phyloP scores from a whole-genome alignment of 768 basidiomycete genomes.

The Russula virescens region DNA sequence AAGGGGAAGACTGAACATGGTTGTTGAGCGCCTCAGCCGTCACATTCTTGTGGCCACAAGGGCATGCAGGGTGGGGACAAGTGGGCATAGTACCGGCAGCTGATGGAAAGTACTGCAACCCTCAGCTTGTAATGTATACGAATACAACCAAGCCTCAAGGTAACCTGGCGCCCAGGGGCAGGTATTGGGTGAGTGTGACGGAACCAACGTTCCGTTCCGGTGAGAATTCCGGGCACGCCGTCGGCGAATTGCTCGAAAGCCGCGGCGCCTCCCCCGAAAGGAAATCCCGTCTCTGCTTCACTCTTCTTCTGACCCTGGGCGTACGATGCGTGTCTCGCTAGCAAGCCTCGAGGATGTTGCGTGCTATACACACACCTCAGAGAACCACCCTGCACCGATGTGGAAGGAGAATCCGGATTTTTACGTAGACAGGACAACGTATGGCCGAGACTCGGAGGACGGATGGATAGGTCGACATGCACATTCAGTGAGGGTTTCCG shows the following conservation, averaged over 20 bases:
- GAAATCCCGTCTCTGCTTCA: neutral
- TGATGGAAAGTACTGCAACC: neutral
- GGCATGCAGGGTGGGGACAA: constrained; percentile 22
- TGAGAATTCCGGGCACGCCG: constrained; percentile 13
- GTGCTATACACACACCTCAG: neutral
- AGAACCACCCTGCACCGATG: neutral
- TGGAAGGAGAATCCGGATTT: no score
- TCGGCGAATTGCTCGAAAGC: neutral
- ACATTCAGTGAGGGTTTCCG: no score
- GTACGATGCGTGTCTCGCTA: neutral
- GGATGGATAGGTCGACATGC: no score
- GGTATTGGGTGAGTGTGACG: constrained; percentile 1
- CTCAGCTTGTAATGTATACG: neutral
- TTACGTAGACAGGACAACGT: no score
- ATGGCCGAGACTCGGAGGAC: no score
- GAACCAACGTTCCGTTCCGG: constrained; percentile 6
- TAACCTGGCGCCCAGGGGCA: constrained; percentile 13
- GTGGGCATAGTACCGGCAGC: constrained; percentile 12
- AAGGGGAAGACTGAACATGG: constrained; percentile 20
- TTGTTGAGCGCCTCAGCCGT: constrained; percentile 7
- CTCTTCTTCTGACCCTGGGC: neutral
- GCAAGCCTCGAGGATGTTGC: constrained; percentile 13
- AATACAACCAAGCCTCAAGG: constrained; percentile 6
- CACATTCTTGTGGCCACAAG: constrained; percentile 18
- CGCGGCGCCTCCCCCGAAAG: neutral